Evolutionary conservation across 1,284 basidiomycete species (phyloP).

Genomic region (Veloporphyrellus conicus): DNA sequence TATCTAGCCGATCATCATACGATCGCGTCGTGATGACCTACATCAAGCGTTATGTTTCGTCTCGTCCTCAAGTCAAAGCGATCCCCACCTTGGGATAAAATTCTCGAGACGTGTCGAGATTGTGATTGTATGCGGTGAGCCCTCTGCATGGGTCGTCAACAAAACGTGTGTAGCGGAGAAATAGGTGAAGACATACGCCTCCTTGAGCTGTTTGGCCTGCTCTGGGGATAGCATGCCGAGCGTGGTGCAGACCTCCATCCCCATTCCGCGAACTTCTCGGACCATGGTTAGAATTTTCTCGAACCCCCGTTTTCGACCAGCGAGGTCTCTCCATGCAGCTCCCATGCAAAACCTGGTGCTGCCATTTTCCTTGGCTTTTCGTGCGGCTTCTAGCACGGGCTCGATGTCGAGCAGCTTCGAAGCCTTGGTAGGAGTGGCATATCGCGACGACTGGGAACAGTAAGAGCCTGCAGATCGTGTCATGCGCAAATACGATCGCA

Average conservation of each 20-base stretch:
- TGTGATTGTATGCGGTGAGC: constrained; percentile 97
- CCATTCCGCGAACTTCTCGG: constrained; percentile 80
- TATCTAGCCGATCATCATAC: constrained; percentile 90
- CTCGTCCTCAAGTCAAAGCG: constrained; percentile 1
- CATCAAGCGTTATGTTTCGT: constrained; percentile 6
- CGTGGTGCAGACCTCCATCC: constrained; percentile 97
- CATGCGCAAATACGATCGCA: background rate
- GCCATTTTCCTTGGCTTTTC: constrained; percentile 92
- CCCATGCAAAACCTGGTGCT: constrained; percentile 99
- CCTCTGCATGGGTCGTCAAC: constrained; percentile 49
- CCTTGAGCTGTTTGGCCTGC: constrained; percentile 89
- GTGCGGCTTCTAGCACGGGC: constrained; percentile 86
- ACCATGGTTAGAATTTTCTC: constrained; percentile 95
- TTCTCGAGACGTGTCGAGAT: constrained; percentile 96
- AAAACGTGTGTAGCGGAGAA: constrained; percentile 5
- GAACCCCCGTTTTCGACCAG: constrained; percentile 91
- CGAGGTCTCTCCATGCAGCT: constrained; percentile 96
- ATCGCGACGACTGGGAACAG: constrained; percentile 93
- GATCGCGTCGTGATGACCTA: constrained; percentile 93
- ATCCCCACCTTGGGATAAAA: constrained; percentile 81
- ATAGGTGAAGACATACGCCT: constrained; percentile 60
- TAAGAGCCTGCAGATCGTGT: constrained; percentile 68
- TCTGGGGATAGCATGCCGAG: constrained; percentile 94
- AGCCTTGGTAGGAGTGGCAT: constrained; percentile 87
- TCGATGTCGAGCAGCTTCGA: constrained; percentile 87